Evolutionary conservation across 2,329 filamentous ascomycete genomes (phyloP), one percentile per base, ranked within the genome.

Genomic region (Ascochyta pisi): DNA sequence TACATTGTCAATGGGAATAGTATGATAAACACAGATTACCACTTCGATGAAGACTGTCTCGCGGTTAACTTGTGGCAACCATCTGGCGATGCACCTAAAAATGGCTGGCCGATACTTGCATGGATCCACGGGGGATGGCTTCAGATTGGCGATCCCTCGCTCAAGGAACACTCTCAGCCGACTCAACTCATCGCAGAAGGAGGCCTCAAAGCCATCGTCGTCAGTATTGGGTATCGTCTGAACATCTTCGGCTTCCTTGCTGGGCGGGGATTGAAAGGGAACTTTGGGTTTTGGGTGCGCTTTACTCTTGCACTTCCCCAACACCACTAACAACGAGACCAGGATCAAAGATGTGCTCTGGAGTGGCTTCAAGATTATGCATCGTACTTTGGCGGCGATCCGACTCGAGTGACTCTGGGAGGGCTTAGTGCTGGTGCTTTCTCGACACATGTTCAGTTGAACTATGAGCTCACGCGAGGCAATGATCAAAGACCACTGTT

Each of bases 171-270:
- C 10, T 39, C 48, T 5, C 47, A 57, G 24, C 48, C 54, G 10
- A 57, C 54, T 16, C 47, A 57, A 41, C 43, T 57, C 24, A 29
- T 57, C 22, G 35, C 54, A 29, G 48, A 51, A 26, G 54, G 48
- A 2, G 49, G 54, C 1, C 38, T 57, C 1, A 24, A 53, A 31
- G 54, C 54, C 9, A 54, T 54, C n/a, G 50, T 57, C 5, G 15
- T 57, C 5, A 52, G 48, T 16, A 54, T 57, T 22, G 50, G 50
- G 8, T 57, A 57, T 27, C 54, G 54, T 24, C 22, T 57, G 22
- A 57, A 57, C 16, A 53, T 57, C 19, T 49, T 57, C 22, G 54
- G 54, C 4, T 57, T 57, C 16, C 54, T 54, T n/a, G 50, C 49
- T 41, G 54, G 42, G 7, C n/a, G 42, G 22, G 54, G 44, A 4